A percentile compares a stretch with the other conserved stretches of the same genome.
Conservation (phyloP, 2,329 filamentous ascomycete species). For the Lachnellula occidentalis region DNA sequence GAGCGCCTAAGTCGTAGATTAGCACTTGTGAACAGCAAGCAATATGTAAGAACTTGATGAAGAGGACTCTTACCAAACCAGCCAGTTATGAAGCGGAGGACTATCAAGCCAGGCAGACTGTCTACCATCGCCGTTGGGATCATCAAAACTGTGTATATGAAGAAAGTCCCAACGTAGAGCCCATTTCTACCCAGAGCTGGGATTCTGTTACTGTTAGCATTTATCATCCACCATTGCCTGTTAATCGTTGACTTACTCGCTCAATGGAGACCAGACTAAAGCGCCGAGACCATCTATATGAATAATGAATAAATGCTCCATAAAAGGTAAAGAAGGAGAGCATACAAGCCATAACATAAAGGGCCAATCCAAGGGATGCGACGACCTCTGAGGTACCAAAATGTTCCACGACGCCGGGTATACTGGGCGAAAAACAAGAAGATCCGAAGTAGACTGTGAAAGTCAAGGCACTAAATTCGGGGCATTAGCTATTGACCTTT, state of each 20-base stretch:
- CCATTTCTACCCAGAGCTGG: conserved; percentile 60
- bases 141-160: conserved; percentile 59
- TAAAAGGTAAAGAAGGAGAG: neutral
- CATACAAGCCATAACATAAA: conserved; percentile 38
- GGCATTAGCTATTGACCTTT: neutral
- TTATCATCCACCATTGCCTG: no score
- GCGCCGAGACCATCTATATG: conserved; percentile 56
- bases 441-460: conserved; percentile 49
- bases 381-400: conserved; percentile 47
- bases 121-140: conserved; percentile 56
- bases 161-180: conserved; percentile 61
- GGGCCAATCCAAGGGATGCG: conserved; percentile 49
- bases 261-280: conserved; percentile 57
- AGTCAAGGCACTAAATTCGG: conserved; percentile 46
- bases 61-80: conserved; percentile 40
- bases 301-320: neutral
- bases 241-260: conserved; percentile 36
- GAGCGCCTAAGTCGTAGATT: conserved; percentile 36
- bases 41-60: no score
- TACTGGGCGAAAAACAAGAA: conserved; percentile 41
- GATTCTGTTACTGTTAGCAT: conserved; percentile 31
- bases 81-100: conserved; percentile 56
- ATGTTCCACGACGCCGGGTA: conserved; percentile 35
- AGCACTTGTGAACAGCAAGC: no score
- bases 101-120: conserved; percentile 56